Base-by-base conservation (phyloP, 192 early-diverging fungal species). In the Coemansia sp. region DNA sequence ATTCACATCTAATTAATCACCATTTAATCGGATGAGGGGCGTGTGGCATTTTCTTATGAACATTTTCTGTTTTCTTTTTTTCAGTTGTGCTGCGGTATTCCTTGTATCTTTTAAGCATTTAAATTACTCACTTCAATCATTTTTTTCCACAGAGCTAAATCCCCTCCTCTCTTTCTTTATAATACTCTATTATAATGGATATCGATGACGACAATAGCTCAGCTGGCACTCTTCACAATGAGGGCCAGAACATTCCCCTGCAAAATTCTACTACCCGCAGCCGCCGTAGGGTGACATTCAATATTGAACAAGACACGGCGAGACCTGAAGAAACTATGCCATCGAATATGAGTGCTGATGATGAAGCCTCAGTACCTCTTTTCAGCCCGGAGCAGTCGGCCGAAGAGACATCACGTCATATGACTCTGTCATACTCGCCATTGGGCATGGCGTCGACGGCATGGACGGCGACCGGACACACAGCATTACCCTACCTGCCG, bases 401-500 rank as follows among this genome's bases (percentile, higher is more conserved):
- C 12, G 55, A 34, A 3, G 36, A 62, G n/a, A 13, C 34, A 2
- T 22, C 61, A 1, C 34, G 38, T 8, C 61, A 20, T 10, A 11
- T 12, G 38, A 22, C 64, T 2, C 62, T 66, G 6, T 69, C 68
- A 3, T 74, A 65, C 39, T 79, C 78, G 44, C 78, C 78, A 11
- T 20, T 68, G 12, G 78, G 78, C 18, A 62, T 79, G 68, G 78
- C 72, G 0, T 20, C 69, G n/a, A 64, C 78, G 65, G 64, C 72
- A 0, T 24, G 70, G 52, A 62, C 77, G 27, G 34, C 65, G 70
- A 58, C 61, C 7, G 38, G 31, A n/a, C 52, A 60, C 8, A 55
- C 27, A 1, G 74, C 27, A 13, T 24, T 16, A 7, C 12, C 60
- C 11, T 41, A 70, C 11, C 27, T 44, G 33, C 34, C 69, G 1